A percentile compares a stretch with the other conserved stretches of the same genome.
Conservation (phyloP, 192 early-diverging fungal species). For the Gigaspora rosea region DNA sequence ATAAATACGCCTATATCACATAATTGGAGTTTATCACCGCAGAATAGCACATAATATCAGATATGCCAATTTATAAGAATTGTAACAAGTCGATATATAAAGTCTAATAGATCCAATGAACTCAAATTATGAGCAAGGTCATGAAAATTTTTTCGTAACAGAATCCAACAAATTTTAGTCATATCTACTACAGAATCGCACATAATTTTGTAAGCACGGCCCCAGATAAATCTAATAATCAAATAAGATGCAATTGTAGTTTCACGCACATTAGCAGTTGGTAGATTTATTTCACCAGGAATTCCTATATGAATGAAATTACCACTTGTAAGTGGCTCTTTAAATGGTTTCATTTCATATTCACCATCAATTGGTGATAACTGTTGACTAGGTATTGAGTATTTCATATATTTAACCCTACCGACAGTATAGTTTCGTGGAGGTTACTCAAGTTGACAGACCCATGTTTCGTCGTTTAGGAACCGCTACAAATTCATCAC, state of each 20-base stretch:
- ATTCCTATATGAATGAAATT: conserved; percentile 23
- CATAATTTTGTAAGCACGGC: too few relatives aligned
- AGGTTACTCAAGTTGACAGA: neutral
- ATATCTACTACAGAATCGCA: too few relatives aligned
- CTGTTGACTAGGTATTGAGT: neutral
- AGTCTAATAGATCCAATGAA: neutral
- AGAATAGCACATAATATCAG: too few relatives aligned
- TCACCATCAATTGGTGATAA: neutral
- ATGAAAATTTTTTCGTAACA: too few relatives aligned
- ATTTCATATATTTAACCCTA: conserved; percentile 20
- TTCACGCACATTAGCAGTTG: conserved; percentile 6
- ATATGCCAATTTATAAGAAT: too few relatives aligned
- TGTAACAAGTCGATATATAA: neutral
- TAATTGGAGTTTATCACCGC: too few relatives aligned
- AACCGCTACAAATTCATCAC: neutral
- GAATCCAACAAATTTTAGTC: conserved; percentile 6
- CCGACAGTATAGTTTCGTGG: neutral
- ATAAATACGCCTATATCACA: too few relatives aligned
- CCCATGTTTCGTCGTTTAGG: conserved; percentile 16
- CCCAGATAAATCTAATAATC: neutral
- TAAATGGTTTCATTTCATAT: conserved; percentile 17
- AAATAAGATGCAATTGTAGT: conserved; percentile 3
- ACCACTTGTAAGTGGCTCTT: conserved; percentile 2
- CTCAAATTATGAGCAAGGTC: neutral
- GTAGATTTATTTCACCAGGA: conserved; percentile 18